Conservation (phyloP, 139 green algal genomes). For the Spirogloea muscicola region DNA sequence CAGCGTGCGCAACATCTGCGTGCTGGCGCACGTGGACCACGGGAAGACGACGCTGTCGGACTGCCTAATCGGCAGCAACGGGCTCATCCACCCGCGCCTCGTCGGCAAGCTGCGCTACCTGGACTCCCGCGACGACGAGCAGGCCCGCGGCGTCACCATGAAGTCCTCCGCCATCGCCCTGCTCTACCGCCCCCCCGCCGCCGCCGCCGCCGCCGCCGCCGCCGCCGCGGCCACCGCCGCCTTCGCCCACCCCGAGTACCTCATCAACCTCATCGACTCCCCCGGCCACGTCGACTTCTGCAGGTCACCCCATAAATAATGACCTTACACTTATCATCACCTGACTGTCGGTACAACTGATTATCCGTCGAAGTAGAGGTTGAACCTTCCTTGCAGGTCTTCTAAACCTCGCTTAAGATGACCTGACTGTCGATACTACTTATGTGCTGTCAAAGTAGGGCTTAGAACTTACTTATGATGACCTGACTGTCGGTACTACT, state of each 20-base stretch:
- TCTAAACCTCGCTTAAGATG: too few species aligned
- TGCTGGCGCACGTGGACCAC: slow-evolving; percentile 98
- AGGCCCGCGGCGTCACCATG: slow-evolving; percentile 94
- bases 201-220: not conserved
- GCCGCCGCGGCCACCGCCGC: not conserved
- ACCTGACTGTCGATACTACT: too few species aligned
- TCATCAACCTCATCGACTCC: slow-evolving; percentile 98
- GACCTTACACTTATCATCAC: too few species aligned
- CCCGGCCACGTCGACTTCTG: slow-evolving; percentile 99
- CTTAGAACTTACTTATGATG: too few species aligned
- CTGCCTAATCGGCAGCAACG: slow-evolving; percentile 92
- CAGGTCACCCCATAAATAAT: too few species aligned
- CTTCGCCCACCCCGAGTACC: slow-evolving; percentile 34
- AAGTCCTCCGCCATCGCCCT: slow-evolving; percentile 92
- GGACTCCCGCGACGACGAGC: slow-evolving; percentile 92
- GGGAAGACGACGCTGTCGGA: slow-evolving; percentile 97
- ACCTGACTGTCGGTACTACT: too few species aligned
- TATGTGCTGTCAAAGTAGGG: too few species aligned
- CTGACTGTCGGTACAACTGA: too few species aligned
- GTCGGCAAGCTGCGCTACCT: slow-evolving; percentile 83
- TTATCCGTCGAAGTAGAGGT: too few species aligned
- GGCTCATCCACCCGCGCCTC: slow-evolving; percentile 92
- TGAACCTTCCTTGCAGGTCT: too few species aligned
- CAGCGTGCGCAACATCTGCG: slow-evolving; percentile 92
- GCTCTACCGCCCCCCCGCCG: slow-evolving; percentile 51